A percentile compares a stretch with the other conserved stretches of the same genome.
These are phyloP conservation scores for Elaeagnus macrophylla DNA, from an alignment of 306 rosid species.

Conservation along the genomic window DNA sequence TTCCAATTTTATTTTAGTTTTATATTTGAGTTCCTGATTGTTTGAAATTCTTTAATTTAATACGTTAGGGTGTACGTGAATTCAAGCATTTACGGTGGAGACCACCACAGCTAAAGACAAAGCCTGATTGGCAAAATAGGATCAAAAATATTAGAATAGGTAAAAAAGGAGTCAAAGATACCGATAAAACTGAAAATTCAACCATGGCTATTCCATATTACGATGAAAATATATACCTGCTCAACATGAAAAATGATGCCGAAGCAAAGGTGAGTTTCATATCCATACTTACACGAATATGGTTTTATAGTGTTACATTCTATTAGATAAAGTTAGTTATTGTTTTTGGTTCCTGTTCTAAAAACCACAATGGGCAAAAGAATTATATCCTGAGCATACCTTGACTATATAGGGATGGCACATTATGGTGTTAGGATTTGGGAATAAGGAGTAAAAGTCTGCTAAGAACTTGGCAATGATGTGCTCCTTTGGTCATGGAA, in stretches of 20 bases:
- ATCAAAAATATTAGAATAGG: conserved; percentile 61
- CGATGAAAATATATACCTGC: conserved; percentile 69
- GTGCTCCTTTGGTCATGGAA: too few relatives aligned
- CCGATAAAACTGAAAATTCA: conserved; percentile 50
- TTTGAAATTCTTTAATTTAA: background rate
- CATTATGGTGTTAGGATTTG: too few relatives aligned
- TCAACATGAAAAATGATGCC: conserved; percentile 79
- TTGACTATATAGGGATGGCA: too few relatives aligned
- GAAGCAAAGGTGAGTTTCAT: conserved; percentile 61
- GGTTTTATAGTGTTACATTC: background rate
- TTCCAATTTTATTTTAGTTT: background rate
- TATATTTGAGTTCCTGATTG: background rate
- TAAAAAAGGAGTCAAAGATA: conserved; percentile 59
- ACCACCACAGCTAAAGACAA: conserved; percentile 52
- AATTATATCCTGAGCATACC: too few relatives aligned
- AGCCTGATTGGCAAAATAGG: conserved; percentile 89
- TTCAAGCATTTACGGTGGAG: conserved; percentile 60
- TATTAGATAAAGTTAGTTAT: too few relatives aligned
- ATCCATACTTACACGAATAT: conserved; percentile 6
- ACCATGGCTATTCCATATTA: conserved; percentile 68
- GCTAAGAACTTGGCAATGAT: too few relatives aligned
- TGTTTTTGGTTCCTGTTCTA: too few relatives aligned
- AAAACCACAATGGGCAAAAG: too few relatives aligned
- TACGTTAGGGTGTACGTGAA: conserved; percentile 41
- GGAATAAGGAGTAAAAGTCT: too few relatives aligned